A percentile compares a stretch with the other conserved stretches of the same genome.
phyloP scores from a whole-genome alignment of 305 asterid species.

The Ajuga reptans region DNA sequence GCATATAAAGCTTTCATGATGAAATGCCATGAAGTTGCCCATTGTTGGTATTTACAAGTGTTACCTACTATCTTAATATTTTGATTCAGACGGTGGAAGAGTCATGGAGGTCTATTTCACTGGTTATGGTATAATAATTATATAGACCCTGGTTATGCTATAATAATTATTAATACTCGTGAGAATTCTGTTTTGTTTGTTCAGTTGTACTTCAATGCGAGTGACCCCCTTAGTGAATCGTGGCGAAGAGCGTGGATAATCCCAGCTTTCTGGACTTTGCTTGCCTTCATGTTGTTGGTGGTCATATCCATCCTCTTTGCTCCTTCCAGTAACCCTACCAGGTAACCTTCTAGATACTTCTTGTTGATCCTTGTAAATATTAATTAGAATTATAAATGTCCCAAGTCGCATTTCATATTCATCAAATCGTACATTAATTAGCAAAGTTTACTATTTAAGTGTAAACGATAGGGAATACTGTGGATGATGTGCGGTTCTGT shows the following conservation, averaged over 20 bases:
- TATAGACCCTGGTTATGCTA: constrained; percentile 2
- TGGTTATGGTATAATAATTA: constrained; percentile 10
- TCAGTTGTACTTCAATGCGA: constrained; percentile 85
- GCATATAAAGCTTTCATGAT: not conserved
- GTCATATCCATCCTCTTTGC: constrained; percentile 82
- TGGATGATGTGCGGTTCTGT: not conserved
- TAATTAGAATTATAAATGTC: not conserved
- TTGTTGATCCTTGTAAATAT: not conserved
- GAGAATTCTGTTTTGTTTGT: constrained; percentile 25
- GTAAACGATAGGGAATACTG: not conserved
- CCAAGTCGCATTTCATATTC: not conserved
- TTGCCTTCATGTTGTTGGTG: constrained; percentile 62
- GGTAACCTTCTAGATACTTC: constrained; percentile 37
- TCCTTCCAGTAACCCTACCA: constrained; percentile 86
- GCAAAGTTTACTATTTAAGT: not conserved
- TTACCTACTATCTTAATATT: not conserved
- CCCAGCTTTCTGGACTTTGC: constrained; percentile 86
- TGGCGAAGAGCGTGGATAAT: constrained; percentile 96
- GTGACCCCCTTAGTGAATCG: constrained; percentile 71
- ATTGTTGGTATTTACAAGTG: not conserved
- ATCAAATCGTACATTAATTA: not conserved
- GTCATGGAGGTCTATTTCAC: not conserved
- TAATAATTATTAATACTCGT: constrained; percentile 11
- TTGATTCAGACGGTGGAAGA: not conserved
- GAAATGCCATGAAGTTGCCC: not conserved